Percentiles rank a stretch among this genome's conserved stretches.
Conservation (phyloP, 2,329 filamentous ascomycete species). For the Alternaria gaisen region DNA sequence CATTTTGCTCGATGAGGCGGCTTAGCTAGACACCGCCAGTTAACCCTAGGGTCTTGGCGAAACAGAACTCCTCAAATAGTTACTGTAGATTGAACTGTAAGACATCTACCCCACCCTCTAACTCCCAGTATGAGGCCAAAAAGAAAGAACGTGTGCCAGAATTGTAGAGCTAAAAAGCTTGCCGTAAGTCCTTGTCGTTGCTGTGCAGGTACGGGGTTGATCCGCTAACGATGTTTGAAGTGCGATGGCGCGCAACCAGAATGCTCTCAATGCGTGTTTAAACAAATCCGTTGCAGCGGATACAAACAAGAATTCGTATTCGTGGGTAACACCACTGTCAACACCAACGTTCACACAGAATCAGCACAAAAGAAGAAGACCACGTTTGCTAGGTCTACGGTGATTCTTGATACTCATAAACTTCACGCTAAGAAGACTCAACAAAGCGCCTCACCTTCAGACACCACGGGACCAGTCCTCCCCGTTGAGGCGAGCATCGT, state of each 20-base stretch:
- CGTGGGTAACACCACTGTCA: background rate
- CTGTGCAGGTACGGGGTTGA: background rate
- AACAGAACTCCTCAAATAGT: background rate
- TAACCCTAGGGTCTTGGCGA: background rate
- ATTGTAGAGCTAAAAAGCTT: background rate
- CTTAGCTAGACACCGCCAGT: too few relatives aligned
- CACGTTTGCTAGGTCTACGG: too few relatives aligned
- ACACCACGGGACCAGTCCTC: too few relatives aligned
- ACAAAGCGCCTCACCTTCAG: too few relatives aligned
- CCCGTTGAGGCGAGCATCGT: too few relatives aligned
- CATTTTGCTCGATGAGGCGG: too few relatives aligned
- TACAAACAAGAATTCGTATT: background rate
- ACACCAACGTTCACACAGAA: background rate
- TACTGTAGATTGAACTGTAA: background rate
- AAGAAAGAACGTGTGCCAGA: background rate
- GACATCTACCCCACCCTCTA: background rate
- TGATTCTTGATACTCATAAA: too few relatives aligned
- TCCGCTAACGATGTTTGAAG: background rate
- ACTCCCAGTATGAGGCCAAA: background rate
- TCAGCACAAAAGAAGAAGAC: background rate
- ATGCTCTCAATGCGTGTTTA: background rate
- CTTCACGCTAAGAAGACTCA: too few relatives aligned
- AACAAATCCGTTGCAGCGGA: background rate
- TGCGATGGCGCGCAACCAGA: background rate
- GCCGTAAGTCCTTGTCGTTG: background rate